phyloP scores from a whole-genome alignment of 2,329 filamentous ascomycete species.

The Verticillium nubilum region DNA sequence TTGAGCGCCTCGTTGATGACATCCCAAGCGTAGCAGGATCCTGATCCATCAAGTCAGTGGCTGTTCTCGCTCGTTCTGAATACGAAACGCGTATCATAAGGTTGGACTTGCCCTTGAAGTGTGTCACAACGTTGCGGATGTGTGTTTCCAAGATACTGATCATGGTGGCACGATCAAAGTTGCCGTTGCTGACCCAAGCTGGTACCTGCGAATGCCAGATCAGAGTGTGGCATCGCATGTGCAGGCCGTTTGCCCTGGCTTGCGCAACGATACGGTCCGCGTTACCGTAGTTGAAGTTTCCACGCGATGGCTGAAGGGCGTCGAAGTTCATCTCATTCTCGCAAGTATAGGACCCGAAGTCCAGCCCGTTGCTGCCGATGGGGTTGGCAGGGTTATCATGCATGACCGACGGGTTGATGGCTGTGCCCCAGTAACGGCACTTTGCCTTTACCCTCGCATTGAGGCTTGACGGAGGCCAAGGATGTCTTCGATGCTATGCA shows the following conservation, averaged over 20 bases:
- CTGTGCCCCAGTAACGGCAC: not conserved
- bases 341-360: conserved; percentile 19
- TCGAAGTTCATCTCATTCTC: conserved; percentile 73
- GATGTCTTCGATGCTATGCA: too few species aligned
- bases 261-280: conserved; percentile 57
- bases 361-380: not conserved
- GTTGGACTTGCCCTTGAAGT: conserved; percentile 53
- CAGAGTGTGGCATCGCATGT: conserved; percentile 61
- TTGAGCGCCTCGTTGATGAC: conserved; percentile 62
- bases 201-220: conserved; percentile 59
- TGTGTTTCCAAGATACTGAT: conserved; percentile 54
- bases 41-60: not conserved
- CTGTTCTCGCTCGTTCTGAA: not conserved
- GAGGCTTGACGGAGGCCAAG: too few species aligned
- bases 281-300: conserved; percentile 48
- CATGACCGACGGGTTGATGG: not conserved
- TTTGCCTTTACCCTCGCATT: not conserved
- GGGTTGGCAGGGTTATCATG: not conserved
- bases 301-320: conserved; percentile 40
- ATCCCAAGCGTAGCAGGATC: conserved; percentile 30
- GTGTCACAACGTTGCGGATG: conserved; percentile 49
- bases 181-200: conserved; percentile 53
- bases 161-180: conserved; percentile 40
- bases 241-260: conserved; percentile 49
- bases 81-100: not conserved